phyloP scores from a whole-genome alignment of 2,329 filamentous ascomycete species.

The Fusarium neocosmosporiellum region DNA sequence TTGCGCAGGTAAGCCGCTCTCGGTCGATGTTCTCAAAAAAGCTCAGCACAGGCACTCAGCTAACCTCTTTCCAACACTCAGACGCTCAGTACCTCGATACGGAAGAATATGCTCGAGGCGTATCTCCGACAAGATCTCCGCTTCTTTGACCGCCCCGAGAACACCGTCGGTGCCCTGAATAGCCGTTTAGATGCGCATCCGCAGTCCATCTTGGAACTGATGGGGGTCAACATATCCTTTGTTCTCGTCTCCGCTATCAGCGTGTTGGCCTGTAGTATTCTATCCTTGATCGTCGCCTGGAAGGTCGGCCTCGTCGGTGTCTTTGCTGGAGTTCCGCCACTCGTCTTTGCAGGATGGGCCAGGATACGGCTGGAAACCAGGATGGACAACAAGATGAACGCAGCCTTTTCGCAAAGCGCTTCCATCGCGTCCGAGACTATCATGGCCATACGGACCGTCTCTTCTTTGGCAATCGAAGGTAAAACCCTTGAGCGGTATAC shows the following conservation, averaged over 20 bases:
- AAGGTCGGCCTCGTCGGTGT: neutral
- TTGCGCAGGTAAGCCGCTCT: neutral
- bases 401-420: neutral
- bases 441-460: neutral
- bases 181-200: neutral
- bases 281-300: neutral
- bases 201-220: neutral
- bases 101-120: neutral
- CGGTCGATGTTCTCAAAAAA: neutral
- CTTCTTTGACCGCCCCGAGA: neutral
- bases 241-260: neutral
- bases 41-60: neutral
- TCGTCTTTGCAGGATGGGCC: neutral
- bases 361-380: neutral
- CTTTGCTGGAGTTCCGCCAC: neutral
- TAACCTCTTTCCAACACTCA: neutral
- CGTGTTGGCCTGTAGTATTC: neutral
- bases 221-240: neutral
- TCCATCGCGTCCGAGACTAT: neutral
- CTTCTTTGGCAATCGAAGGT: neutral
- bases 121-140: neutral
- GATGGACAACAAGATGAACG: neutral
- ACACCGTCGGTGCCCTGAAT: neutral
- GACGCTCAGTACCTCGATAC: neutral
- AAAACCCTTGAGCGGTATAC: neutral